Evolutionary conservation across 2,329 filamentous ascomycete species (phyloP).

Genomic region (Neonectria hederae): DNA sequence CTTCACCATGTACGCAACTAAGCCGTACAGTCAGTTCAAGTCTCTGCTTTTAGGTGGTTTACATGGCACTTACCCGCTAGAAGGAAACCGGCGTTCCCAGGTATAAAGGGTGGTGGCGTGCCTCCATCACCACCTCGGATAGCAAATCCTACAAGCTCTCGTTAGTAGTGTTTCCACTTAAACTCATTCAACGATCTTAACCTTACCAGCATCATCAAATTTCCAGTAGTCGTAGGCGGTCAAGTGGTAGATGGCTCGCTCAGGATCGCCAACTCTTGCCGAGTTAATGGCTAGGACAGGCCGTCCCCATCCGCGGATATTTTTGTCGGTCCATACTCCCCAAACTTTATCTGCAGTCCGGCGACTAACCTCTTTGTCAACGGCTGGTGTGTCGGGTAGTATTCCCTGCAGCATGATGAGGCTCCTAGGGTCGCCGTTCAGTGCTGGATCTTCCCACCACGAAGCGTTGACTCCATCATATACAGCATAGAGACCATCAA

Average conservation of each 20-base stretch:
- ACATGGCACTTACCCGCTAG: slow-evolving; percentile 36
- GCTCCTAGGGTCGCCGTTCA: slow-evolving; percentile 55
- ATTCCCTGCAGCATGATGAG: slow-evolving; percentile 57
- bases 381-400: slow-evolving; percentile 50
- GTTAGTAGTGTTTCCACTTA: not conserved
- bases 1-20: slow-evolving; percentile 51
- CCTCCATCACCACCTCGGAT: slow-evolving; percentile 44
- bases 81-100: slow-evolving; percentile 51
- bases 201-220: slow-evolving; percentile 51
- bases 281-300: slow-evolving; percentile 58
- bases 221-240: slow-evolving; percentile 54
- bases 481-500: slow-evolving; percentile 61
- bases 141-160: slow-evolving; percentile 35
- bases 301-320: slow-evolving; percentile 58
- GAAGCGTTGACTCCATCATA: slow-evolving; percentile 61
- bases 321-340: slow-evolving; percentile 53
- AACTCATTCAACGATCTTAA: too few species aligned
- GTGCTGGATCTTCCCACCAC: slow-evolving; percentile 52
- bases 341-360: slow-evolving; percentile 52
- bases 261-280: slow-evolving; percentile 52
- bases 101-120: slow-evolving; percentile 47
- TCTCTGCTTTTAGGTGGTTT: rapidly evolving
- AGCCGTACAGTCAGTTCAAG: not conserved
- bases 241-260: slow-evolving; percentile 53
- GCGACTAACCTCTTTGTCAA: slow-evolving; percentile 48